Evolutionary conservation across 2,329 filamentous ascomycete genomes (phyloP), one percentile per base, ranked within the genome.

Genomic region (Rhinocladiella similis): DNA sequence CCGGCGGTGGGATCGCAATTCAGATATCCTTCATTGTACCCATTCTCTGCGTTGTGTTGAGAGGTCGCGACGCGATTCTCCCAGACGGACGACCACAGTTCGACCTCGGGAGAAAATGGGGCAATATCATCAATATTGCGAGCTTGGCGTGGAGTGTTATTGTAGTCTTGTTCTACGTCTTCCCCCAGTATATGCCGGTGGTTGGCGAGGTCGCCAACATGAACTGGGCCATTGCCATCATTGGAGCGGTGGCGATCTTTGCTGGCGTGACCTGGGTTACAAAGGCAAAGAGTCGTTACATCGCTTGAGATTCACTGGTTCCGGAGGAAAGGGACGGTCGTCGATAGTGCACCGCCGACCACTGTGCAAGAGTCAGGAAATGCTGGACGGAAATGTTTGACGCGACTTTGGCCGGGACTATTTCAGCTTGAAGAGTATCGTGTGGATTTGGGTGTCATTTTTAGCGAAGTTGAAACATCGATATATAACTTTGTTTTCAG

Each of bases 161-260:
- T 14, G 39, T 43, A 2, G 35, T 43, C 16, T 22, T 51, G 19
- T 33, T 51, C 36, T 51, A 51, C 27, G 36, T 43, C n/a, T 51
- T 39, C 25, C 49, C 49, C 13, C 49, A 42, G 27, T 51, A 42
- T 22, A 18, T 41, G 18, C 49, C 49, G 6, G 49, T 51, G 13
- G 39, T 43, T 19, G 49, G 35, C 13, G 35, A 22, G 16, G 42
- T 51, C 33, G 33, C 39, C 20, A 51, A 51, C 35, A 51, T 51
- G 49, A 51, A 51, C 42, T 51, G 49, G 49, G 35, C 49, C 6
- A 51, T 51, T 43, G 49, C 39, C 9, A 51, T 51, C 27, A 22
- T 51, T 14, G 49, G 33, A 14, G 49, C 27, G 9, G 35, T 51
- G 14, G 16, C 42, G 18, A 14, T 51, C 10, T 51, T 51, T 27